Evolutionary conservation across 805 yeast species (phyloP), one percentile per base, ranked within the genome.

Genomic region (Kuraishia molischiana): DNA sequence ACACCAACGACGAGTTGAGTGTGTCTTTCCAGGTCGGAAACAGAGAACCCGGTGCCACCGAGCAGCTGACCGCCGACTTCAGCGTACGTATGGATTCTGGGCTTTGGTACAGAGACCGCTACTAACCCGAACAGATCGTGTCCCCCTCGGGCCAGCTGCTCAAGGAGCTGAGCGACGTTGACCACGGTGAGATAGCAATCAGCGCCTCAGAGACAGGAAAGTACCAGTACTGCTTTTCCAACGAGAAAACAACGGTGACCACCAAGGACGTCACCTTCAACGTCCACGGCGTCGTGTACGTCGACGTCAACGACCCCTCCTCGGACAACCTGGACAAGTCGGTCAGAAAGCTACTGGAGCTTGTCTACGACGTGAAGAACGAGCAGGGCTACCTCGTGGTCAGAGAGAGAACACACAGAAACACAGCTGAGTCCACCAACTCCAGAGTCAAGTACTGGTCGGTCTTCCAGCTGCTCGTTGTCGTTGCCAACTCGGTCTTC

Each of bases 391-490:
- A 92, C 62, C 79, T 92, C 50, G 94, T 89, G 35, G 87, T 90
- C 43, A 79, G 98, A 64, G 98, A 90, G 64, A 82, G 97, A 66
- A 84, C 94, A 13, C 98, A 90, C 61, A 83, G 98, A 74, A 92
- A 90, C 65, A 90, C 98, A 8, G 97, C 98, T 4, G 98, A 90
- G 64, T 84, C 95, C 19, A 90, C 98, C 34, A 90, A 90, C 62
- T 81, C 92, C 39, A 78, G 98, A 53, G 97, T 90, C 47, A 90
- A 90, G 62, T 92, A 95, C 85, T 90, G 98, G 98, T 85, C 95
- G 20, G 70, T 85, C 24, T 82, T 89, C 71, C 98, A 90, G 67
- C 67, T 92, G 45, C 51, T 79, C 37, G 89, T 92, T 39, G 97
- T 90, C 34, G 82, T 81, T 14, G 74, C 72, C 44, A 92, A 87